phyloP scores from a whole-genome alignment of 2,329 filamentous ascomycete species.

The Lachnum nothofagi region DNA sequence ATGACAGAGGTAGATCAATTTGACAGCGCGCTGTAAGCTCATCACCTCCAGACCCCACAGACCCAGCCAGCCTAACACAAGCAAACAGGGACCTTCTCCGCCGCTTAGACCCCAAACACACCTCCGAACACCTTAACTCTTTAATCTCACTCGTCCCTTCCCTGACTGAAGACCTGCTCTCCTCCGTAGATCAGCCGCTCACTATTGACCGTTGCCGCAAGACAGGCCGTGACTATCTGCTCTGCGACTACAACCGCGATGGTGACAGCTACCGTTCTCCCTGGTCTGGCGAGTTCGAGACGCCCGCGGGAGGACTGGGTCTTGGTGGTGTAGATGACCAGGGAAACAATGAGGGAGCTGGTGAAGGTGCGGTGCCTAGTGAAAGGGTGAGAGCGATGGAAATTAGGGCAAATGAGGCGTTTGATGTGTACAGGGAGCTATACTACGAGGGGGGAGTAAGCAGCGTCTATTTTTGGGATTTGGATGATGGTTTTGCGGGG shows the following conservation, averaged over 20 bases:
- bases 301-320: conserved; percentile 66
- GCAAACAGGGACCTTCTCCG: conserved; percentile 86
- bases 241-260: conserved; percentile 99
- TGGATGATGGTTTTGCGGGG: conserved; percentile 95
- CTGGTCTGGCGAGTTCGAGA: conserved; percentile 99
- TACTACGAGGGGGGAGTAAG: conserved; percentile 96
- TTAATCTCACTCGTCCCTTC: conserved; percentile 86
- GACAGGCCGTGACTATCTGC: conserved; percentile 88
- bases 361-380: conserved; percentile 80
- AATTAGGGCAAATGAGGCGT: conserved; percentile 87
- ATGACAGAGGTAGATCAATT: conserved; percentile 34
- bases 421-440: conserved; percentile 93
- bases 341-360: conserved; percentile 53
- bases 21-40: conserved; percentile 34
- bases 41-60: neutral
- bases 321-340: conserved; percentile 45
- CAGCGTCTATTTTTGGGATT: conserved; percentile 96
- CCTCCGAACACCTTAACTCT: conserved; percentile 76
- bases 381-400: conserved; percentile 93
- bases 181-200: conserved; percentile 93
- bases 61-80: neutral
- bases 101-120: conserved; percentile 91
- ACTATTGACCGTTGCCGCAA: conserved; percentile 79
- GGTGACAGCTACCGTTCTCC: conserved; percentile 95
- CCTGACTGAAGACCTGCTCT: conserved; percentile 94